Percentiles rank a stretch among this genome's conserved stretches.
phyloP scores from a whole-genome alignment of 495 filamentous ascomycete genomes.

The Tuber aestivum region DNA sequence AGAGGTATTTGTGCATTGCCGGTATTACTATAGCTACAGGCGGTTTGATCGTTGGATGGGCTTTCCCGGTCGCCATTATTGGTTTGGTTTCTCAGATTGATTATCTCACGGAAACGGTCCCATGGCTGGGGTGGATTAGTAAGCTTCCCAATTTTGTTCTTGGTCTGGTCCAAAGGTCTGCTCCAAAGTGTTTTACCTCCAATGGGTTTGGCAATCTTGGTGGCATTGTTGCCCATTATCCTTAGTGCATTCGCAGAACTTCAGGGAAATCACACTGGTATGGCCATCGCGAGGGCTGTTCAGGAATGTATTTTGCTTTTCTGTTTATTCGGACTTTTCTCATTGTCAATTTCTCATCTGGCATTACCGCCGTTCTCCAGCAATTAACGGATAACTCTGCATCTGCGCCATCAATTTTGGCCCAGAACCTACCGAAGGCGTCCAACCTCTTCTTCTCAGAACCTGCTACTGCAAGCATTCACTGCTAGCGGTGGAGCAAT shows the following conservation, averaged over 20 bases:
- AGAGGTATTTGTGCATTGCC: slow-evolving; percentile 68
- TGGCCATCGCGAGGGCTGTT: slow-evolving; percentile 69
- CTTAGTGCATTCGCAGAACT: slow-evolving; percentile 65
- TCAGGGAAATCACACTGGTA: slow-evolving; percentile 78
- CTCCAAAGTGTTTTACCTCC: slow-evolving; percentile 88
- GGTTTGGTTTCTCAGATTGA: slow-evolving; percentile 70
- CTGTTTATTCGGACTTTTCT: slow-evolving; percentile 93
- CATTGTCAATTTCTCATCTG: slow-evolving; percentile 78
- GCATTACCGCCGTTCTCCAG: slow-evolving; percentile 62
- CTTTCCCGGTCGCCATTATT: slow-evolving; percentile 83
- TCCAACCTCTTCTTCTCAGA: slow-evolving; percentile 95
- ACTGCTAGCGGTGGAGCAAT: slow-evolving; percentile 83
- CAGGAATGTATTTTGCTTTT: slow-evolving; percentile 93
- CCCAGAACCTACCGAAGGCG: slow-evolving; percentile 74
- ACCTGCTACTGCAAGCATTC: slow-evolving; percentile 92
- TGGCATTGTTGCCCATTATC: slow-evolving; percentile 72
- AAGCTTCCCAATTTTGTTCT: slow-evolving; percentile 58
- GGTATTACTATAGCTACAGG: slow-evolving; percentile 60
- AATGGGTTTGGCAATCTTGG: slow-evolving; percentile 66
- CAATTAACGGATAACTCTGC: slow-evolving; percentile 54
- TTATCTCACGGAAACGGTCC: slow-evolving; percentile 57
- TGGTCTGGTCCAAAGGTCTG: slow-evolving; percentile 66
- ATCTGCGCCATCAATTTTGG: slow-evolving; percentile 64
- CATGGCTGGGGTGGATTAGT: slow-evolving; percentile 66
- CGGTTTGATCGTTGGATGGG: slow-evolving; percentile 82